Evolutionary conservation across 2,329 filamentous ascomycete species (phyloP).

Genomic region (Epichloe sylvatica): DNA sequence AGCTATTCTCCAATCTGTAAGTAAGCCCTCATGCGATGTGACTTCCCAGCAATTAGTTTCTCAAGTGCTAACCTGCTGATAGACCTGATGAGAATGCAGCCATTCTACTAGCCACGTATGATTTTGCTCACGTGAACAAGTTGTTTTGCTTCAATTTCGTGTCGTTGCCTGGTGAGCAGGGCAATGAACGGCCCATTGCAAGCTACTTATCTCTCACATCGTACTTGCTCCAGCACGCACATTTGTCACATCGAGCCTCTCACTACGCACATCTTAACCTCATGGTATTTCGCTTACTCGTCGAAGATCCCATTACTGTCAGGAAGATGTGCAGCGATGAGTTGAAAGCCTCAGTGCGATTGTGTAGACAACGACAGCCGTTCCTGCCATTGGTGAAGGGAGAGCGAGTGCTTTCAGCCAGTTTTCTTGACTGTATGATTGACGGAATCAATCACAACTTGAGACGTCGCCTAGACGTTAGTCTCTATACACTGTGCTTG

Average conservation of each 20-base stretch:
- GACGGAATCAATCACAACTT: constrained; percentile 93
- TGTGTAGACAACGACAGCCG: constrained; percentile 82
- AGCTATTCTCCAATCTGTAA: constrained; percentile 66
- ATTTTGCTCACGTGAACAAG: constrained; percentile 90
- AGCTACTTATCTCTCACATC: constrained; percentile 79
- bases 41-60: background rate
- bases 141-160: constrained; percentile 81
- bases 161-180: constrained; percentile 46
- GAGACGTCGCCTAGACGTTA: constrained; percentile 67
- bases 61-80: background rate
- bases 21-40: constrained; percentile 19
- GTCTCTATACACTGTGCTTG: constrained; percentile 69
- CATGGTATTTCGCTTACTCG: constrained; percentile 69
- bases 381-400: constrained; percentile 62
- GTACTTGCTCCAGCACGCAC: constrained; percentile 86
- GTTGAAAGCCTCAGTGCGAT: constrained; percentile 56
- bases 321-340: constrained; percentile 77
- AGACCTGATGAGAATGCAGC: constrained; percentile 71
- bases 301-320: constrained; percentile 71
- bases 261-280: constrained; percentile 77
- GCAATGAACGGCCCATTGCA: constrained; percentile 59
- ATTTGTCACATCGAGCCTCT: constrained; percentile 63
- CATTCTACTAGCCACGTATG: constrained; percentile 73
- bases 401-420: constrained; percentile 59
- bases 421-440: constrained; percentile 73